Evolutionary conservation across 768 basidiomycete species (phyloP), one percentile per base, ranked within the genome.

Genomic region (Sutorius australiensis): DNA sequence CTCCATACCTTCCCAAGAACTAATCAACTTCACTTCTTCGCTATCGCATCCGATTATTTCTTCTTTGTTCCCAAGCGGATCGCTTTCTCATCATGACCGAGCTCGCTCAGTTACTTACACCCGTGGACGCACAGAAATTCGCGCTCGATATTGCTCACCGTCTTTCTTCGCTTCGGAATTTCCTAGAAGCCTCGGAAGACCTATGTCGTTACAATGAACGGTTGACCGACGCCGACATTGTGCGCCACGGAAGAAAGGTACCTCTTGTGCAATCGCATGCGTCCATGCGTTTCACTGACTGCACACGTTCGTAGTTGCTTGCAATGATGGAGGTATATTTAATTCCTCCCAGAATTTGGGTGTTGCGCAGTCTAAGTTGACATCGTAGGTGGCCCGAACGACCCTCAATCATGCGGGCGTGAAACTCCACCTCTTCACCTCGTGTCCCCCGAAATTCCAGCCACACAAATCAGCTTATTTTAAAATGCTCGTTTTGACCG

Each of bases 381-480:
- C 28, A 27, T 37, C 32, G 28, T 53, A 83, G 81, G 69, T 77
- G 43, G 77, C 79, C 33, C 72, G 75, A 54, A 72, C 66, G 48
- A 80, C 80, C 9, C 75, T 83, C 47, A 67, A 67, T 49, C 64
- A 61, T 21, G 68, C 70, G 31, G 75, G 76, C 34, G 57, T 81
- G 48, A 70, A 72, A 21, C 65, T 75, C 13, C 76, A 80, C 56
- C 67, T 69, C 41, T 81, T 80, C 64, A 73, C 73, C 32, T 66
- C 72, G 41, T 82, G 81, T 61, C 66, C 76, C 19, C 57, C 70
- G 28, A 59, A 66, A 48, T 62, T 75, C 27, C 58, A 67, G 37
- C 71, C 69, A 11, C 72, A 75, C 67, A 83, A 81, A 67, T 61
- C 67, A 36, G 73, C 72, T 14, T 83, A 82, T 66, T 72, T 80